phyloP scores from a whole-genome alignment of 345 rosid genomes.

The Tarenaya hassleriana region DNA sequence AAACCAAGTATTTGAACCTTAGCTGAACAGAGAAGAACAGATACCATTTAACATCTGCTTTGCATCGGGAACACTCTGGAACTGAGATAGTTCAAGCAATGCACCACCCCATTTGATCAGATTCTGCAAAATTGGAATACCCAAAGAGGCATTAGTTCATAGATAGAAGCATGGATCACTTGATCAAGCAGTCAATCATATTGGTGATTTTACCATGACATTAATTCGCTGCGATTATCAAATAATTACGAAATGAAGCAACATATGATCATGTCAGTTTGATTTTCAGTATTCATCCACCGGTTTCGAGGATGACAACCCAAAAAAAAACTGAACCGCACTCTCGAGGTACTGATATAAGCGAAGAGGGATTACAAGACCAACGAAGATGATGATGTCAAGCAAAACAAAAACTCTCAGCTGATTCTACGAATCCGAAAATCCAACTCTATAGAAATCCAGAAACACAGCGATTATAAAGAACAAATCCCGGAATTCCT shows the following conservation, averaged over 20 bases:
- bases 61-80: slow-evolving; percentile 38
- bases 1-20: not conserved
- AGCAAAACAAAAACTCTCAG: not conserved
- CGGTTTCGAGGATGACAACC: too few relatives aligned
- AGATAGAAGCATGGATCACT: not conserved
- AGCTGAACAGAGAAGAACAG: not conserved
- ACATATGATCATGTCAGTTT: too few relatives aligned
- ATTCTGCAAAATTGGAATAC: slow-evolving; percentile 29
- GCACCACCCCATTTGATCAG: slow-evolving; percentile 48
- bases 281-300: too few relatives aligned
- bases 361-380: not conserved
- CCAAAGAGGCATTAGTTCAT: not conserved
- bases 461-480: not conserved
- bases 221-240: not conserved
- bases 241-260: not conserved
- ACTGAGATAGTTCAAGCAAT: slow-evolving; percentile 59
- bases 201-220: not conserved
- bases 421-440: not conserved
- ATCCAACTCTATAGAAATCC: not conserved
- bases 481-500: not conserved
- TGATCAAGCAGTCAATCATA: not conserved
- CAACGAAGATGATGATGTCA: not conserved
- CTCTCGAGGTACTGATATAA: not conserved
- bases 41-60: slow-evolving; percentile 35
- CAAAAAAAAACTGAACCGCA: too few relatives aligned